A percentile compares a stretch with the other conserved stretches of the same genome.
Conservation (phyloP, 1,139 yeast species). For the Magnusiomyces fungicola region DNA sequence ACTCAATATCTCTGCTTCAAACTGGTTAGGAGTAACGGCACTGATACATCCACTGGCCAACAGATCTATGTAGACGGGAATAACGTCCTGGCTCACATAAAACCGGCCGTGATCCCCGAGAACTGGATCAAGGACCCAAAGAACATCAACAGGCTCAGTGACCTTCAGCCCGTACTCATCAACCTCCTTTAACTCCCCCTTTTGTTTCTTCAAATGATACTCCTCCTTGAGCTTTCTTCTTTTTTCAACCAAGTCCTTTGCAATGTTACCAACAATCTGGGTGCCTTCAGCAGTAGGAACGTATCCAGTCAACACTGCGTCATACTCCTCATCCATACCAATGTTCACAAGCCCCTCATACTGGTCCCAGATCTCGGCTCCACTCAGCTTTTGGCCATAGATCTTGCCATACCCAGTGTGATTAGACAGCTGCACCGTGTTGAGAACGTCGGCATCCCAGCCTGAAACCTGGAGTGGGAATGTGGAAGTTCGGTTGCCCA, state of each 20-base stretch:
- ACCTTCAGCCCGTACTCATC: too few species aligned
- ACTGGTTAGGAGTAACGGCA: slow-evolving; percentile 83
- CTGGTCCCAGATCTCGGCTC: slow-evolving; percentile 38
- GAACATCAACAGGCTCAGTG: slow-evolving; percentile 19
- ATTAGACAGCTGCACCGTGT: slow-evolving; percentile 74
- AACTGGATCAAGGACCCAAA: slow-evolving; percentile 84
- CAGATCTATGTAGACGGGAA: slow-evolving; percentile 56
- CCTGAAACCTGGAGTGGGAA: slow-evolving; percentile 72
- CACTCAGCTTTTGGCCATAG: slow-evolving; percentile 39
- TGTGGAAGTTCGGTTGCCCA: slow-evolving; percentile 72
- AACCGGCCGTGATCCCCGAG: slow-evolving; percentile 85
- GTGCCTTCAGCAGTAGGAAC: slow-evolving; percentile 53
- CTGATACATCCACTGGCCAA: slow-evolving; percentile 48
- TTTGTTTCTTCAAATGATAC: too few species aligned
- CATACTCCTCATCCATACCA: slow-evolving; percentile 39
- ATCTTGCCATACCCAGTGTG: slow-evolving; percentile 69
- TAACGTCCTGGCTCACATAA: slow-evolving; percentile 66
- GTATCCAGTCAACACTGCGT: slow-evolving; percentile 66
- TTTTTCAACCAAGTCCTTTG: slow-evolving; percentile 22
- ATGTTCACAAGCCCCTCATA: slow-evolving; percentile 43
- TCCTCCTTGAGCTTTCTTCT: background rate
- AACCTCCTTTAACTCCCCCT: too few species aligned
- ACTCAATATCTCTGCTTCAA: slow-evolving; percentile 71
- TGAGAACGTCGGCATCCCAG: slow-evolving; percentile 79
- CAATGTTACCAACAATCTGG: slow-evolving; percentile 41